Evolutionary conservation across 441 rosid genomes (phyloP).

Genomic region (Pelargonium fulgidum): DNA sequence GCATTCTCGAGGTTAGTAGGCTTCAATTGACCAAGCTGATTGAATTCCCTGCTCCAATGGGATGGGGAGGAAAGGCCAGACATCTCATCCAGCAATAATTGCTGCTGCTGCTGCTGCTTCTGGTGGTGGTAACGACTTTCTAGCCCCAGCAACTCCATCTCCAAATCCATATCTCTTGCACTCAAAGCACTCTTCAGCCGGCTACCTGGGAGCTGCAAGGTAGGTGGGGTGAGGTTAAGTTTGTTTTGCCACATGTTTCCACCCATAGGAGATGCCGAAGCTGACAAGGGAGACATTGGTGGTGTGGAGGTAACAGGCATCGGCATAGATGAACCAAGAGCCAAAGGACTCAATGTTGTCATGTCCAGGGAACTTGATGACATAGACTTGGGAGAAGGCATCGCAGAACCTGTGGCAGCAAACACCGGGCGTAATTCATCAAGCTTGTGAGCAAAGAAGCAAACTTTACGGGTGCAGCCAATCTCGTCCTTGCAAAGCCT

Average conservation of each 20-base stretch:
- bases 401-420: slow-evolving; percentile 72
- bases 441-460: slow-evolving; percentile 61
- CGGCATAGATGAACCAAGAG: slow-evolving; percentile 49
- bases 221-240: slow-evolving; percentile 39
- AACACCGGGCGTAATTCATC: slow-evolving; percentile 61
- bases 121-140: slow-evolving; percentile 28
- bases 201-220: slow-evolving; percentile 73
- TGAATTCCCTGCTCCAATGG: slow-evolving; percentile 51
- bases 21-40: slow-evolving; percentile 47
- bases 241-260: slow-evolving; percentile 56
- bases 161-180: slow-evolving; percentile 59
- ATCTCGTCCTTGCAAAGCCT: slow-evolving; percentile 65
- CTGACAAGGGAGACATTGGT: slow-evolving; percentile 47
- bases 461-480: slow-evolving; percentile 49
- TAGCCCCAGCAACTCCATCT: slow-evolving; percentile 39
- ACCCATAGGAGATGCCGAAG: slow-evolving; percentile 43
- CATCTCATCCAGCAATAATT: slow-evolving; percentile 41
- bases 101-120: slow-evolving; percentile 26
- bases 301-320: slow-evolving; percentile 49
- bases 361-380: slow-evolving; percentile 51
- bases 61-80: slow-evolving; percentile 53
- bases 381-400: slow-evolving; percentile 64
- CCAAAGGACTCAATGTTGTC: slow-evolving; percentile 53
- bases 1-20: slow-evolving; percentile 55
- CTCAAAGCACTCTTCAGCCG: slow-evolving; percentile 50